phyloP scores from a whole-genome alignment of 2,329 filamentous ascomycete species.

The Chrysosporium keratinophilum region DNA sequence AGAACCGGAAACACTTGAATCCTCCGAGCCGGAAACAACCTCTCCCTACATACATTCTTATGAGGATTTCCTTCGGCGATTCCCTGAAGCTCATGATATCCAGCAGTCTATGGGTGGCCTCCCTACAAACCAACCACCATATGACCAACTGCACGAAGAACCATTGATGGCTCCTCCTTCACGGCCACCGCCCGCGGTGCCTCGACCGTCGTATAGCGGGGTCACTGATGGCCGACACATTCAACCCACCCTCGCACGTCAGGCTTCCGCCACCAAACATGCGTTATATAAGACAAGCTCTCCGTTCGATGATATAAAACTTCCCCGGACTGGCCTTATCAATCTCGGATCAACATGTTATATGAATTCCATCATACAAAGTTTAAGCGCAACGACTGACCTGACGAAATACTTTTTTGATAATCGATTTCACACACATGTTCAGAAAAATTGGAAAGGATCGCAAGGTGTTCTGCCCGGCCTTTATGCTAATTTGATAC shows the following conservation, averaged over 20 bases:
- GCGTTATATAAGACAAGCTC: constrained; percentile 35
- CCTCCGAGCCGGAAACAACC: constrained; percentile 39
- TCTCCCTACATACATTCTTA: constrained; percentile 55
- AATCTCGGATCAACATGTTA: constrained; percentile 83
- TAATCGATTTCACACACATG: constrained; percentile 50
- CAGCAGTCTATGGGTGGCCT: constrained; percentile 46
- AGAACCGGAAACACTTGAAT: constrained; percentile 36
- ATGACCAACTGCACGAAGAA: constrained; percentile 25
- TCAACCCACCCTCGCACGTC: constrained; percentile 34
- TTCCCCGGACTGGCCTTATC: constrained; percentile 60
- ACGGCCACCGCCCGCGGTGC: constrained; percentile 58
- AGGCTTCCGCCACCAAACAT: constrained; percentile 37
- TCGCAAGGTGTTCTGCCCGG: constrained; percentile 54
- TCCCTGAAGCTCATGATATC: constrained; percentile 57
- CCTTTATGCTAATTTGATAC: constrained; percentile 51
- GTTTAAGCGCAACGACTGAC: constrained; percentile 59
- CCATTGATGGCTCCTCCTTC: constrained; percentile 47
- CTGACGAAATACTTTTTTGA: constrained; percentile 55
- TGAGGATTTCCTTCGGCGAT: constrained; percentile 75
- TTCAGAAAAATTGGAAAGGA: constrained; percentile 56
- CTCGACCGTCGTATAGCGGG: constrained; percentile 68
- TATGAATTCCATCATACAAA: constrained; percentile 83
- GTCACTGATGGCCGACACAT: constrained; percentile 53
- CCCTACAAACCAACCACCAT: constrained; percentile 24
- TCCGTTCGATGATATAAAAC: constrained; percentile 37